A percentile compares a stretch with the other conserved stretches of the same genome.
Evolutionary conservation across 83 land plant genomes (phyloP).

Genomic region (Picea abies): DNA sequence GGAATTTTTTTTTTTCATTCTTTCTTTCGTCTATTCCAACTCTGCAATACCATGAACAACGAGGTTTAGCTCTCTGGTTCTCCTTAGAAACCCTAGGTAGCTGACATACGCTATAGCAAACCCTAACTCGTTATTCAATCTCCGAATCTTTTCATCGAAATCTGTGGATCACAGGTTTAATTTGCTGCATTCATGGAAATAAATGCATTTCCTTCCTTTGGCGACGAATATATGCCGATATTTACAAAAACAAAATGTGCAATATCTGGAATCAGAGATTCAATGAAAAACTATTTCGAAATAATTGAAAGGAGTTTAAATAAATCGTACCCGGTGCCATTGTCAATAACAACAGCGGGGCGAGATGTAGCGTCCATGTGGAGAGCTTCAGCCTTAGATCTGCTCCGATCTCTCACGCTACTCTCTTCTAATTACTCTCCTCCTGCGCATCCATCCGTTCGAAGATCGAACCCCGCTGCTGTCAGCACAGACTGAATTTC

Average conservation of each 20-base stretch:
- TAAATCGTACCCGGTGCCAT: conserved; percentile 86
- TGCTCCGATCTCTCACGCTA: background rate
- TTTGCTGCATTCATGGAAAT: background rate
- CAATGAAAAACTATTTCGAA: background rate
- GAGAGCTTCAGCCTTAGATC: background rate
- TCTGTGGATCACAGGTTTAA: background rate
- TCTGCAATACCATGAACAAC: too few relatives aligned
- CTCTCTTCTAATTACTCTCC: background rate
- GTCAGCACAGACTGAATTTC: background rate
- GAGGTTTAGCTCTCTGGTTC: too few relatives aligned
- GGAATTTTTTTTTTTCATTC: too few relatives aligned
- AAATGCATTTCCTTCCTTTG: background rate
- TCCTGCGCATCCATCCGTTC: background rate
- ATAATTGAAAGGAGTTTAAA: background rate
- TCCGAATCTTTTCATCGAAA: background rate
- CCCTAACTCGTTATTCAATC: too few relatives aligned
- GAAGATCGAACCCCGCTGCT: background rate
- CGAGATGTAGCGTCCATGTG: conserved; percentile 67
- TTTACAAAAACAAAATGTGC: background rate
- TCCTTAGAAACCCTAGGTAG: too few relatives aligned
- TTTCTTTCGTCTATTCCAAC: too few relatives aligned
- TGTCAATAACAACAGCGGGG: conserved; percentile 98
- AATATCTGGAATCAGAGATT: background rate
- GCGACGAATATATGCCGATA: background rate
- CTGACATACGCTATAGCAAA: too few relatives aligned